Conservation (phyloP, 257 asterid genomes). For the Fraxinus pennsylvanica region DNA sequence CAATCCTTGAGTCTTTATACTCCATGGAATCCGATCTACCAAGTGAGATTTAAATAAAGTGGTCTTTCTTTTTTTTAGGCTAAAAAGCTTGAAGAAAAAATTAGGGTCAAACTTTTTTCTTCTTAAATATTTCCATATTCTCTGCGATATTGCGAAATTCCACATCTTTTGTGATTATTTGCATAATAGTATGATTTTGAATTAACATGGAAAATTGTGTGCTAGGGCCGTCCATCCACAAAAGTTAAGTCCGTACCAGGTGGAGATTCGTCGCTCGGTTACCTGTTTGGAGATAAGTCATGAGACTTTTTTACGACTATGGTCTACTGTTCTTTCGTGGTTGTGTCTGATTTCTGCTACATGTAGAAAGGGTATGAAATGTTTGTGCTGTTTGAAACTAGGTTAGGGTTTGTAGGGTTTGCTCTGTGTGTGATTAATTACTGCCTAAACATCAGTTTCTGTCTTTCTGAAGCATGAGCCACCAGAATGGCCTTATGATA, state of each 20-base stretch:
- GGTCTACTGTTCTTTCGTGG: background rate
- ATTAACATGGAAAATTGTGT: background rate
- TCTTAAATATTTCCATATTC: background rate
- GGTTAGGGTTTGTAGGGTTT: conserved; percentile 35
- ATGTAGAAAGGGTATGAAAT: conserved; percentile 1
- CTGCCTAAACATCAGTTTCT: background rate
- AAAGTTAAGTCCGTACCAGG: conserved; percentile 62
- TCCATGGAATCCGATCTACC: background rate
- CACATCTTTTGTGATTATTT: background rate
- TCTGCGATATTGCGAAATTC: background rate
- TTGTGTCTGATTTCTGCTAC: conserved; percentile 10
- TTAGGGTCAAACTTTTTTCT: too few relatives aligned
- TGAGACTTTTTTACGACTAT: background rate
- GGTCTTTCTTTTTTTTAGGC: background rate
- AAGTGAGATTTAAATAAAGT: background rate
- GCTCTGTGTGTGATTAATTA: conserved; percentile 2
- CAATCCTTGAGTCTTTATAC: too few relatives aligned
- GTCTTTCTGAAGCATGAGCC: background rate
- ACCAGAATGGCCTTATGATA: background rate
- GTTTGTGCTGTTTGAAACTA: background rate
- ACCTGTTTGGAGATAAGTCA: conserved; percentile 57
- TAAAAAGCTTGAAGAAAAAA: background rate
- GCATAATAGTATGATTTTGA: background rate
- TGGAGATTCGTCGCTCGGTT: conserved; percentile 64
- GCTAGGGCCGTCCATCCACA: conserved; percentile 57